phyloP scores from a whole-genome alignment of 345 rosid species.

The Eucalyptus dawsonii region DNA sequence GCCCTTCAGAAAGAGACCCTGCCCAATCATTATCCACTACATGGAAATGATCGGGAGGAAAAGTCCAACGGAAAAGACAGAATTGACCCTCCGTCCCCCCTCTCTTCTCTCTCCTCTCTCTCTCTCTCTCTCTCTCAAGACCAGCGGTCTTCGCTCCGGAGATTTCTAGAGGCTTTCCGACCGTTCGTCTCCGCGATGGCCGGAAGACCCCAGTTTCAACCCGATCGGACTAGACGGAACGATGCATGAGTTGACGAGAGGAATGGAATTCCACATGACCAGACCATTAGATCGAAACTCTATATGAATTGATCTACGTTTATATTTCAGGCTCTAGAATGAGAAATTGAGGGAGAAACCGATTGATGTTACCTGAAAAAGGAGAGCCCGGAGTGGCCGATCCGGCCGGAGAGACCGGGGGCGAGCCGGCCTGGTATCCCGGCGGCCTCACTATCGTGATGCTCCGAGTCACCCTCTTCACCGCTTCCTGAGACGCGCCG shows the following conservation, averaged over 20 bases:
- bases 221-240: background rate
- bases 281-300: background rate
- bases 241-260: background rate
- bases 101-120: accelerated
- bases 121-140: background rate
- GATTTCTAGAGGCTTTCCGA: background rate
- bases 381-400: conserved; percentile 71
- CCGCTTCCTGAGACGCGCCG: conserved; percentile 17
- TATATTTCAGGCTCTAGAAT: background rate
- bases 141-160: background rate
- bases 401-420: conserved; percentile 79
- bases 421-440: conserved; percentile 63
- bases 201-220: background rate
- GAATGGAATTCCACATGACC: background rate
- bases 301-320: background rate
- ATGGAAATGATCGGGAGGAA: background rate
- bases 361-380: conserved; percentile 53
- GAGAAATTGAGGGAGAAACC: background rate
- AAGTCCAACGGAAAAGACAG: background rate
- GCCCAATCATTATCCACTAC: background rate
- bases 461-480: conserved; percentile 58
- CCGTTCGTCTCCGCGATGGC: background rate
- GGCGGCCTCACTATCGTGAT: conserved; percentile 85
- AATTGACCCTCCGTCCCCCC: background rate
- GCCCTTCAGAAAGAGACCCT: background rate